Conservation (phyloP, 345 rosid species). For the Streptanthus diversifolius region DNA sequence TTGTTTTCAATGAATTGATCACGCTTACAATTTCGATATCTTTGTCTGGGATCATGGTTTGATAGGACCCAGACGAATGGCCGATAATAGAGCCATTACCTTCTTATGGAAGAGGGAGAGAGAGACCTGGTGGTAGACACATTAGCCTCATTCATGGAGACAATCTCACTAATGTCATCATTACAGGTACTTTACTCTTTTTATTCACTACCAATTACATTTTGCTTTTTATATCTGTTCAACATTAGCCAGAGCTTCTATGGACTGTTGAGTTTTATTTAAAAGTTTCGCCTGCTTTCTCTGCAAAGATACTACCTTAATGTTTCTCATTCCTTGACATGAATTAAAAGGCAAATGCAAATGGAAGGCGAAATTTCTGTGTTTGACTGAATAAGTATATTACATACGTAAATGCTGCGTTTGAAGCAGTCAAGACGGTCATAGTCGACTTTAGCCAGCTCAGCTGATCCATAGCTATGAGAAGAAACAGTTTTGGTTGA, state of each 20-base stretch:
- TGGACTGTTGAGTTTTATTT: background rate
- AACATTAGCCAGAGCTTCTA: background rate
- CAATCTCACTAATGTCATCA: conserved; percentile 75
- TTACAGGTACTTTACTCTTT: conserved; percentile 59
- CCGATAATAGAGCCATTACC: conserved; percentile 86
- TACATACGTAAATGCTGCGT: too few species aligned
- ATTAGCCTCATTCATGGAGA: conserved; percentile 97
- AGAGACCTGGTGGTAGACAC: conserved; percentile 92
- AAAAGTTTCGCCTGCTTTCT: background rate
- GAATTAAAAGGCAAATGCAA: too few species aligned
- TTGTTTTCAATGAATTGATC: background rate
- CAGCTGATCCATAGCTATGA: too few species aligned
- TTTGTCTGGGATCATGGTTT: conserved; percentile 21
- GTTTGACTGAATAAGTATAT: too few species aligned
- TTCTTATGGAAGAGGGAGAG: conserved; percentile 99
- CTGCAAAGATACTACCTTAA: background rate
- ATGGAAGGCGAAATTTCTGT: too few species aligned
- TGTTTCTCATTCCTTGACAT: conserved; percentile 13
- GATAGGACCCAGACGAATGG: conserved; percentile 81
- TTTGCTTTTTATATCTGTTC: background rate
- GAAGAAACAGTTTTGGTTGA: too few species aligned
- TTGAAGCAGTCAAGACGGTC: too few species aligned
- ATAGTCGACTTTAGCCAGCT: too few species aligned
- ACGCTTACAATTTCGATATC: background rate
- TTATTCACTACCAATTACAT: background rate